Percentiles rank a stretch among this genome's conserved stretches.
phyloP scores from a whole-genome alignment of 2,329 filamentous ascomycete species.

The Penicillium capsulatum region DNA sequence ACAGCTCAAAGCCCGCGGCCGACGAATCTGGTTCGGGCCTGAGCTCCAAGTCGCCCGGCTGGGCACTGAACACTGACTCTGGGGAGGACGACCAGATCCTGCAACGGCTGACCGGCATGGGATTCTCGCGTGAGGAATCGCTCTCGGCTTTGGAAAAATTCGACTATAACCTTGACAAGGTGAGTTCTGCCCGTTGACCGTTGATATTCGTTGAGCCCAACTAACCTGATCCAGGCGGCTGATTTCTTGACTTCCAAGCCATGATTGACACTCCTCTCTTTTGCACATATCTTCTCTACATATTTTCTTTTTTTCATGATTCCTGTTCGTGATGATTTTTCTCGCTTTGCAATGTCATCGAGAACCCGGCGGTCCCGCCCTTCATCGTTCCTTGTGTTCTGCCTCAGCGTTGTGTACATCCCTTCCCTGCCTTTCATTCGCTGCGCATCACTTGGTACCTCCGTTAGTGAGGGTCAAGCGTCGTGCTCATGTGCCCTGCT shows the following conservation, averaged over 20 bases:
- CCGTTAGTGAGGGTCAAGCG: constrained; percentile 5
- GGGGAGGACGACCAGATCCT: constrained; percentile 88
- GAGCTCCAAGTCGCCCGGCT: constrained; percentile 48
- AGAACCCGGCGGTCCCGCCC: not conserved
- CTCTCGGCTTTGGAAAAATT: constrained; percentile 83
- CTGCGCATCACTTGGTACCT: constrained; percentile 4
- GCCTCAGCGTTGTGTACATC: constrained; percentile 17
- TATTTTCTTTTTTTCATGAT: constrained; percentile 17
- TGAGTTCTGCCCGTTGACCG: constrained; percentile 49
- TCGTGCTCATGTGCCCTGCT: not conserved
- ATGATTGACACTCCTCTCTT: constrained; percentile 18
- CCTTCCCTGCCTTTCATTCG: constrained; percentile 6
- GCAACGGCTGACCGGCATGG: constrained; percentile 86
- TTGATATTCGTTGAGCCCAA: too few species aligned
- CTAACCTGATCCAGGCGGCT: constrained; percentile 38
- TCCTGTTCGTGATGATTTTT: constrained; percentile 17
- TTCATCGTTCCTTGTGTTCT: constrained; percentile 1
- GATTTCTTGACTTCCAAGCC: constrained; percentile 42
- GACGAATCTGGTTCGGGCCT: constrained; percentile 18
- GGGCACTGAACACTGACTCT: constrained; percentile 67
- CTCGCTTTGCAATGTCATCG: constrained; percentile 9
- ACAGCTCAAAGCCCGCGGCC: constrained; percentile 42
- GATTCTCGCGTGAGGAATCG: constrained; percentile 70
- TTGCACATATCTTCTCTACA: constrained; percentile 24
- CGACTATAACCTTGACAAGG: constrained; percentile 93